phyloP scores from a whole-genome alignment of 1,284 basidiomycete species.

The Ceratobasidium sp. region DNA sequence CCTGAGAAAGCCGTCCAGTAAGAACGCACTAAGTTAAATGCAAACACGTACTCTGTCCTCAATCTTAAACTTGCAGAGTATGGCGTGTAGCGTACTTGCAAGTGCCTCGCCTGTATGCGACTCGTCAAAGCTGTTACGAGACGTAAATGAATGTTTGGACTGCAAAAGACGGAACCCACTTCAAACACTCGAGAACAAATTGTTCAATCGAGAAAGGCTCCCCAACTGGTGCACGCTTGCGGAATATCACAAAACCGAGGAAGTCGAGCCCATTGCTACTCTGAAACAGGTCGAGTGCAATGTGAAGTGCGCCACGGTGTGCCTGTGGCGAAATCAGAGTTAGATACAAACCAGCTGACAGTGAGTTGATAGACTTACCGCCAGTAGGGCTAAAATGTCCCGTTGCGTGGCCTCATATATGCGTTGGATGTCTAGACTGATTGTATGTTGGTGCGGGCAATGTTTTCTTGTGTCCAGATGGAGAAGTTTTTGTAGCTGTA shows the following conservation, averaged over 20 bases:
- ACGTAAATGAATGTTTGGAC: too few species aligned
- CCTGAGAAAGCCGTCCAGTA: background rate
- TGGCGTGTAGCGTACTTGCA: background rate
- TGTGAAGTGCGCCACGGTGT: background rate
- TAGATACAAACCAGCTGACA: too few species aligned
- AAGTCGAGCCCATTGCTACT: background rate
- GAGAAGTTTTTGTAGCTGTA: background rate
- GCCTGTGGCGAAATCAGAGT: background rate
- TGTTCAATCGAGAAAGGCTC: background rate
- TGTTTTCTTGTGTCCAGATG: background rate
- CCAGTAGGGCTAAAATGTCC: background rate
- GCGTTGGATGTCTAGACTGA: background rate
- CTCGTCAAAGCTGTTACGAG: constrained; percentile 4
- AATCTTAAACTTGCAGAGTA: constrained; percentile 2
- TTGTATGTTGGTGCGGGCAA: background rate
- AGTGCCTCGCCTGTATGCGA: background rate
- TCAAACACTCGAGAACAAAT: constrained; percentile 14
- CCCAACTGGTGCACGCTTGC: background rate
- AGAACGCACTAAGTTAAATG: too few species aligned
- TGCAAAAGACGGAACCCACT: background rate
- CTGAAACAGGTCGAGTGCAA: background rate
- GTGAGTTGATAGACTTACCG: background rate
- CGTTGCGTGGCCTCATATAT: background rate
- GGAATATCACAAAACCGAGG: background rate
- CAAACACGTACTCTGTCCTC: background rate